Evolutionary conservation across 2,329 filamentous ascomycete genomes (phyloP), one percentile per base, ranked within the genome.

Genomic region (Cryphonectria radicalis): DNA sequence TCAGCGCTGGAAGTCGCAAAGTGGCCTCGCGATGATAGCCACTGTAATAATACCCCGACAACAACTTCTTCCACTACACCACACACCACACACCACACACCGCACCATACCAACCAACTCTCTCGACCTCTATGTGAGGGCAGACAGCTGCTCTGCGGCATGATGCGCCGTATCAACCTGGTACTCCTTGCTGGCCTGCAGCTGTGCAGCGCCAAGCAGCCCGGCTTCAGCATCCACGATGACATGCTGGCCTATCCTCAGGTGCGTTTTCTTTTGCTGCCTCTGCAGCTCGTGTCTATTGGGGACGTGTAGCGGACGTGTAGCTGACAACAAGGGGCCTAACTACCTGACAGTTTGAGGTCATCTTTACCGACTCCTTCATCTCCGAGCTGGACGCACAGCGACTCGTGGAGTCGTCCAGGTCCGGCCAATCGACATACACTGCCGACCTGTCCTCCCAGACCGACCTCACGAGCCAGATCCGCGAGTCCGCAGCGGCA

Each of bases 201-300:
- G 79, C 81, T 87, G 42, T 82, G 80, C 75, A 77, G 76, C 74
- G 87, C 86, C 75, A 84, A 84, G 63, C 84, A 86, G 63, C 84
- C 83, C 10, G 82, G 85, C 69, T 97, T 97, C 84, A 97, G 91
- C 82, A 92, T 97, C 70, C 91, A 96, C 77, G 93, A 97, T 78
- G 95, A 98, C 79, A 81, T 97, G 67, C 87, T 97, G 70, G 94
- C 94, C 25, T 94, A 92, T 81, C 95, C 95, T 14, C 93, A 96
- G 87, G 93, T 95, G 85, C 74, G 84, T 77, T 59, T 25, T 46
- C 55, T 25, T 55, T 40, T 32, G 32, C 32, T 32, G 3, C 3
- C 60, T 10, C 60, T 42, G 19, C 37, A 40, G 11, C 37, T 40
- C 37, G 37, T 40, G 37, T 11, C 19, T 8, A 10, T 11, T 10